These are phyloP conservation scores for Globisporangium mamillatum DNA, from an alignment of 352 stramenopile species.

Conservation along the genomic window DNA sequence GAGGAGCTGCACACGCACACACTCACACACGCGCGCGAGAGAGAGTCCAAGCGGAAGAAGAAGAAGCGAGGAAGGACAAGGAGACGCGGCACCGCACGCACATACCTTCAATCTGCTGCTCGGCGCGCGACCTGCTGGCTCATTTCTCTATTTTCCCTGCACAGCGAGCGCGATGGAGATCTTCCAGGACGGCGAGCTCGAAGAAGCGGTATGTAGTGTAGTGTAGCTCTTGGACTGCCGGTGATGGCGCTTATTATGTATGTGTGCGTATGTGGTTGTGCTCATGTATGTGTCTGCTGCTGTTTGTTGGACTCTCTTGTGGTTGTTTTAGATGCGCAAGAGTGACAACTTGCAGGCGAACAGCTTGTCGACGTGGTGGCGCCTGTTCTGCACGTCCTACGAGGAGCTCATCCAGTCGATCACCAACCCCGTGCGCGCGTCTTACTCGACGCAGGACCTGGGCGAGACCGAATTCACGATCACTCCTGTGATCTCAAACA, in stretches of 20 bases:
- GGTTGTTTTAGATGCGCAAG: constrained; percentile 44
- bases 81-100: not conserved
- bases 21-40: not conserved
- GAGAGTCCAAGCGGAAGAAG: not conserved
- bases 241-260: too few relatives aligned
- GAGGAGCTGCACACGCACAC: not conserved
- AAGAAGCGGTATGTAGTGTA: constrained; percentile 49
- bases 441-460: constrained; percentile 57
- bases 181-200: constrained; percentile 75
- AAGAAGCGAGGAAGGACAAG: not conserved
- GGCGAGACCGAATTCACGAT: constrained; percentile 28
- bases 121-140: not conserved
- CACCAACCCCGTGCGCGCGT: constrained; percentile 52
- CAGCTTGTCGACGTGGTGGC: constrained; percentile 60
- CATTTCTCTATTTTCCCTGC: not conserved
- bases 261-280: not conserved
- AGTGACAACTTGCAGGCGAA: constrained; percentile 44
- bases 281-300: not conserved
- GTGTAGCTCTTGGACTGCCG: not conserved
- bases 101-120: not conserved
- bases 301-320: not conserved
- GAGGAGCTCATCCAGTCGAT: constrained; percentile 74
- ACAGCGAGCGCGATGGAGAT: constrained; percentile 54
- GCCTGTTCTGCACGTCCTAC: constrained; percentile 71
- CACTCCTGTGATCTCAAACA: constrained; percentile 7